Conservation (phyloP, 805 yeast species). For the Starmerella apis region DNA sequence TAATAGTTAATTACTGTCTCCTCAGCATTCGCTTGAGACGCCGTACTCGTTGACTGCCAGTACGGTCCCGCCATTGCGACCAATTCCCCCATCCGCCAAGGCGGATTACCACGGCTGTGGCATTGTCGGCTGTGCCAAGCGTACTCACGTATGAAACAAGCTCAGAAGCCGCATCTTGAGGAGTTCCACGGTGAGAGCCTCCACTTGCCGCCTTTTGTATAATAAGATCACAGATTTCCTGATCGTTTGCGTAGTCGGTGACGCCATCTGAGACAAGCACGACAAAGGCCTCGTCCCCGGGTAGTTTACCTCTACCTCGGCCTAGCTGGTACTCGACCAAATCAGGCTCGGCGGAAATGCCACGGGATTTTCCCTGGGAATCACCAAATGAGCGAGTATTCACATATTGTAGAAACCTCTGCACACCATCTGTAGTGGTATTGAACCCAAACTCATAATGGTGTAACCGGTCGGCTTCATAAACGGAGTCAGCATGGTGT, state of each 20-base stretch:
- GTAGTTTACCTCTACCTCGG: conserved; percentile 33
- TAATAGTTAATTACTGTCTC: conserved; percentile 15
- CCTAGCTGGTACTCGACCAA: conserved; percentile 32
- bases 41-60: conserved; percentile 64
- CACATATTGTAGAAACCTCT: conserved; percentile 69
- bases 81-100: conserved; percentile 90
- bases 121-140: conserved; percentile 88
- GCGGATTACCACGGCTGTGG: conserved; percentile 77
- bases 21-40: conserved; percentile 12
- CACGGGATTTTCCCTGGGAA: conserved; percentile 62
- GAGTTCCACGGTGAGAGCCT: conserved; percentile 65
- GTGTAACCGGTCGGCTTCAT: conserved; percentile 63
- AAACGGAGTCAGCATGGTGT: conserved; percentile 80
- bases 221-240: conserved; percentile 79
- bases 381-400: conserved; percentile 95
- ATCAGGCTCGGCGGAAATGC: conserved; percentile 90
- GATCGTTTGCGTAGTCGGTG: conserved; percentile 69
- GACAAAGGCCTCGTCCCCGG: conserved; percentile 83
- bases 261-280: conserved; percentile 81
- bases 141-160: conserved; percentile 74
- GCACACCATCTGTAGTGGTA: conserved; percentile 88
- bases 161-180: conserved; percentile 77
- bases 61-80: conserved; percentile 64
- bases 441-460: conserved; percentile 53
- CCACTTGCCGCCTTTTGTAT: conserved; percentile 45